Base-by-base conservation (phyloP, 2,329 filamentous ascomycete species). In the Talaromyces sp. region DNA sequence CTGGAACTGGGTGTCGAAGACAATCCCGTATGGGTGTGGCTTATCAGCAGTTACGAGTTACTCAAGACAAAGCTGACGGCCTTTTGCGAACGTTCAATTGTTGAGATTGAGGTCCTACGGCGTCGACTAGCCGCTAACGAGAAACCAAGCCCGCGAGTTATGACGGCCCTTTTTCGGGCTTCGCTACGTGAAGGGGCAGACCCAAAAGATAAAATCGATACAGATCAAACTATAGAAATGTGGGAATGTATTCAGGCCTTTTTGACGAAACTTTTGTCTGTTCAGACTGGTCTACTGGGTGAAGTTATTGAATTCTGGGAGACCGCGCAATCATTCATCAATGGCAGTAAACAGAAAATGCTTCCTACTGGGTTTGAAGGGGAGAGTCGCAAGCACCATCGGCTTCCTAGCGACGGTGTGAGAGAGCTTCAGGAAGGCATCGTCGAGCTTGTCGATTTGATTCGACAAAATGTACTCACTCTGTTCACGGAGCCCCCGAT, bases 1-100 rank as follows among this genome's bases (percentile, higher is more conserved):
- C 79, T 99, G n/a, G 93, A 99, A 74, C 81, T 99, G 22, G 96
- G 95, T 7, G 92, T 96, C 2, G 90, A 96, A 10, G 92, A 98
- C 63, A 99, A 96, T 69, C 95, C 95, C 1, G 96, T 99, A 64
- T 96, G 91, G 91, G 84, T 96, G 11, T 99, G 95, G 93, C 85
- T 99, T 28, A 80, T 93, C 60, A 96, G 92, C 70, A 88, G 91
- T 53, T 96, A 93, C 71, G 91, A 96, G 65, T 88, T 93, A 70
- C 82, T 99, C 60, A 97, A 95, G 75, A 87, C 87, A 65, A 96
- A 91, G 72, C 93, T 98, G 58, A 85, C 86, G 49, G 81, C 84
- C 0, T 89, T 88, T 15, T 91, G 92, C 58, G 92, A 98, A 65
- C 87, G 92, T n/a, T 88, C 90, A 58, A 91, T 90, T 72, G 86